These are phyloP conservation scores for Glonium stellatum DNA, from an alignment of 495 filamentous ascomycete species.

Conservation along the genomic window DNA sequence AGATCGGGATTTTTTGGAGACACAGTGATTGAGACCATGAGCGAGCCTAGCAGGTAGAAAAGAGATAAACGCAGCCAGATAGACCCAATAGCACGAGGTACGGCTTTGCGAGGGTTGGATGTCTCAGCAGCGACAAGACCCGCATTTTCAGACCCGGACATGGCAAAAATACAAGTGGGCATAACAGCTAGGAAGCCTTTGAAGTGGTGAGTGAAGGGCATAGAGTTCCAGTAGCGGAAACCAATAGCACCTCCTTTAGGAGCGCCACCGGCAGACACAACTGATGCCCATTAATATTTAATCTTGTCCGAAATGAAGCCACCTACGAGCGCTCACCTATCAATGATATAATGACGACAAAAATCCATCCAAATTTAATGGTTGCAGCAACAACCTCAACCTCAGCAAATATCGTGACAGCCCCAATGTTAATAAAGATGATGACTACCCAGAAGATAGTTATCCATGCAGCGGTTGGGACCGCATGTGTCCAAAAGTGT, in stretches of 20 bases:
- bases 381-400: constrained; percentile 26
- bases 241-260: constrained; percentile 20
- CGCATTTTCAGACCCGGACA: constrained; percentile 25
- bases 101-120: constrained; percentile 21
- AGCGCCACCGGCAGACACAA: constrained; percentile 26
- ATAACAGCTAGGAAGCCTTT: constrained; percentile 29
- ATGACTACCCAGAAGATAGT: constrained; percentile 27
- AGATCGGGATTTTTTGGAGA: constrained; percentile 20
- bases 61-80: constrained; percentile 29
- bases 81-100: constrained; percentile 27
- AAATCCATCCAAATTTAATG: constrained; percentile 31
- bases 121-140: constrained; percentile 29
- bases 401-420: constrained; percentile 25
- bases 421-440: constrained; percentile 22
- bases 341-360: constrained; percentile 28
- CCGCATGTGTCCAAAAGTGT: constrained; percentile 26
- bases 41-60: constrained; percentile 27
- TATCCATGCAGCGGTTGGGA: constrained; percentile 27
- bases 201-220: constrained; percentile 27
- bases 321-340: too few species aligned
- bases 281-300: too few species aligned
- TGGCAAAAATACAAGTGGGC: constrained; percentile 29
- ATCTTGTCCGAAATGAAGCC: too few species aligned
- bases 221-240: constrained; percentile 28
- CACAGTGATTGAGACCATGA: constrained; percentile 29